Conservation (phyloP, 2,329 filamentous ascomycete species). For the Sarocladiaceae sp. region DNA sequence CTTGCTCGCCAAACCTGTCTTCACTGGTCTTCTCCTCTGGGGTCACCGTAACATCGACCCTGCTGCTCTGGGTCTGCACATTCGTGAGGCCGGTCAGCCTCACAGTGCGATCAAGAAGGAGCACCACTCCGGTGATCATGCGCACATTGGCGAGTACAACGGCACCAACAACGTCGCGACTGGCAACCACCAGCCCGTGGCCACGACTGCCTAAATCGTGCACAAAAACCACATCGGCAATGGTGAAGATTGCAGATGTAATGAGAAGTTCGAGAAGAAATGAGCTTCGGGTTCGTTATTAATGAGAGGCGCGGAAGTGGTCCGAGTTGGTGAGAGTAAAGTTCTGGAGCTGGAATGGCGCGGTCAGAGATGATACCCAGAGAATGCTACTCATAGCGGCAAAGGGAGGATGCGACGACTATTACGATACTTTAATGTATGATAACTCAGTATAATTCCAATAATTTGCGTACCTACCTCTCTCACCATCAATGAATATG, state of each 20-base stretch:
- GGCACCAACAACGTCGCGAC: not conserved
- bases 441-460: too few species aligned
- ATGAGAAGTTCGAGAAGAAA: not conserved
- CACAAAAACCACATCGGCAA: too few species aligned
- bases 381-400: not conserved
- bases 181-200: conserved; percentile 4
- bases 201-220: not conserved
- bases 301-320: too few species aligned
- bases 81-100: conserved; percentile 19
- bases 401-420: too few species aligned
- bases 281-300: too few species aligned
- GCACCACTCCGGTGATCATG: conserved; percentile 10
- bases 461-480: too few species aligned
- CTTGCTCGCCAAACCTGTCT: conserved; percentile 59
- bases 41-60: conserved; percentile 61
- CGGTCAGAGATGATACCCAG: not conserved
- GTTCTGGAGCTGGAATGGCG: too few species aligned
- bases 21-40: conserved; percentile 56
- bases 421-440: too few species aligned
- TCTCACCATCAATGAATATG: too few species aligned
- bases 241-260: too few species aligned
- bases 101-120: conserved; percentile 7
- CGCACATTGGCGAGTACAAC: conserved; percentile 10
- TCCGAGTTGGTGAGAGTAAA: too few species aligned
- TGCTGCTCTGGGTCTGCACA: conserved; percentile 46